These are phyloP conservation scores for Colletotrichum filicis DNA, from an alignment of 2,329 filamentous ascomycete species.

Conservation along the genomic window DNA sequence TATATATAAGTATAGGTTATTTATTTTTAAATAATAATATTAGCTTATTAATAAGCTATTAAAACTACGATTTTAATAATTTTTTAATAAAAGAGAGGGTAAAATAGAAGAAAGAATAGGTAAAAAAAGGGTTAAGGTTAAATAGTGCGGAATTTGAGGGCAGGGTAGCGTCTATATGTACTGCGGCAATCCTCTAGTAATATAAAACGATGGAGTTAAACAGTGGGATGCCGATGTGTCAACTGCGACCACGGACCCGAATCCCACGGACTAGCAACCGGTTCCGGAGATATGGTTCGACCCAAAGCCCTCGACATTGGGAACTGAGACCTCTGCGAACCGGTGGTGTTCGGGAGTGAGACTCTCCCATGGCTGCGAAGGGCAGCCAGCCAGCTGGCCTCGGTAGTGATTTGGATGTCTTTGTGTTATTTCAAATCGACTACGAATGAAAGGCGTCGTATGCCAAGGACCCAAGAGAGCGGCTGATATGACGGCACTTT, in stretches of 20 bases:
- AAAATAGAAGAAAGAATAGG: no score
- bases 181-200: no score
- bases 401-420: not conserved
- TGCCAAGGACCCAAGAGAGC: not conserved
- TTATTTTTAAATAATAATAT: no score
- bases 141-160: no score
- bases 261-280: not conserved
- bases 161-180: no score
- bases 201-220: no score
- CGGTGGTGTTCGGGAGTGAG: not conserved
- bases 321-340: constrained; percentile 1
- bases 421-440: not conserved
- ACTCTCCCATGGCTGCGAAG: not conserved
- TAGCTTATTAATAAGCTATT: no score
- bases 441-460: not conserved
- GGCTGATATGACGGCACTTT: not conserved
- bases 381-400: not conserved
- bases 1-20: no score
- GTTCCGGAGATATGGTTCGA: constrained; percentile 13
- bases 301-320: not conserved
- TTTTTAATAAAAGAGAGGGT: no score
- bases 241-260: not conserved
- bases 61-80: no score
- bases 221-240: constrained; percentile 2
- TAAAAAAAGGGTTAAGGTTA: no score